phyloP scores from a whole-genome alignment of 305 asterid species.

The Solanum hybrid region DNA sequence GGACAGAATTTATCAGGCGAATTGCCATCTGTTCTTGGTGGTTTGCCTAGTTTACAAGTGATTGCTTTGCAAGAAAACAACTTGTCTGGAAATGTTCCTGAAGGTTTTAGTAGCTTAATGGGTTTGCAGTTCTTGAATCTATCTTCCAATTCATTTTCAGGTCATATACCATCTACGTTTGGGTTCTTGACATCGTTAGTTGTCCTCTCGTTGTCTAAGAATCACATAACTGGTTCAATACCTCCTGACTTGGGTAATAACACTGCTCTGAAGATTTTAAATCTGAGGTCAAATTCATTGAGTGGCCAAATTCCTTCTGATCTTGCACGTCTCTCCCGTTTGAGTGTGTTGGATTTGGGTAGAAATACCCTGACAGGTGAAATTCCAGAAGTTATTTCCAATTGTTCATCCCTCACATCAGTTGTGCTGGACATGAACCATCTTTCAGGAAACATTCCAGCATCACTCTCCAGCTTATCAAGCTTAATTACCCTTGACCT shows the following conservation, averaged over 20 bases:
- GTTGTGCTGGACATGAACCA: slow-evolving; percentile 33
- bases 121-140: slow-evolving; percentile 49
- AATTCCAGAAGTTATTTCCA: slow-evolving; percentile 48
- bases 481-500: slow-evolving; percentile 22
- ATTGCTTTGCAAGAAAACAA: slow-evolving; percentile 57
- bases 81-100: slow-evolving; percentile 53
- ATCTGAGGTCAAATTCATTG: slow-evolving; percentile 40
- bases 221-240: slow-evolving; percentile 43
- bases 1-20: slow-evolving; percentile 50
- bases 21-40: slow-evolving; percentile 44
- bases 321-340: slow-evolving; percentile 33
- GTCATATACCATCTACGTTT: slow-evolving; percentile 47
- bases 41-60: slow-evolving; percentile 64
- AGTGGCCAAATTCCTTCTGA: slow-evolving; percentile 42
- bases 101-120: slow-evolving; percentile 53
- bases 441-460: slow-evolving; percentile 28
- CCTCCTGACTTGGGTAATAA: slow-evolving; percentile 59
- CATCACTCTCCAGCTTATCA: slow-evolving; percentile 16
- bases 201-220: slow-evolving; percentile 48
- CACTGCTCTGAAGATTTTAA: slow-evolving; percentile 38
- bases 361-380: slow-evolving; percentile 46
- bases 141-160: slow-evolving; percentile 54
- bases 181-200: slow-evolving; percentile 53
- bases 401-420: slow-evolving; percentile 40
- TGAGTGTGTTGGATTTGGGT: slow-evolving; percentile 51